Conservation (phyloP, 2,329 filamentous ascomycete species). For the Endoconidiophora polonica region DNA sequence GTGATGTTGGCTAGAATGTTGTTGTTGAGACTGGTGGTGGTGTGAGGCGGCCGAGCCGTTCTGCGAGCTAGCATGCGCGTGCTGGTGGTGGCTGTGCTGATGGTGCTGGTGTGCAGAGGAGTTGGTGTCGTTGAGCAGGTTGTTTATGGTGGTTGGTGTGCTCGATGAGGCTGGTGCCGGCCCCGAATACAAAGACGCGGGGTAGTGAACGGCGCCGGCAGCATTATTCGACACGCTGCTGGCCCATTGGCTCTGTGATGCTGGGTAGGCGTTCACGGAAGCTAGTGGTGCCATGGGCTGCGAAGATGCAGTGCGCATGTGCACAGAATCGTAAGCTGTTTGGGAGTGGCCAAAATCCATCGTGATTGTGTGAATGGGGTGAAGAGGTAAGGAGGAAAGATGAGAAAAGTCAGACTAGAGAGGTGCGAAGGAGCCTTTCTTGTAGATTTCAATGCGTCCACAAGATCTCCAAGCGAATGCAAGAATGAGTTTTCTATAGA, state of each 20-base stretch:
- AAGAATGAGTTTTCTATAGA: too few species aligned
- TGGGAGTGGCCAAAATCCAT: slow-evolving; percentile 7
- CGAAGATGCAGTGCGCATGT: slow-evolving; percentile 6
- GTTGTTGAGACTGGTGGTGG: background rate
- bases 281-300: slow-evolving; percentile 2
- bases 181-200: slow-evolving; percentile 4
- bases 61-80: background rate
- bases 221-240: background rate
- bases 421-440: too few species aligned
- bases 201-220: background rate
- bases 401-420: background rate
- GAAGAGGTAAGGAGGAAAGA: background rate
- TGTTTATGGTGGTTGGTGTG: slow-evolving; percentile 5
- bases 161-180: slow-evolving; percentile 4
- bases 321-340: slow-evolving; percentile 1
- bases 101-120: slow-evolving; percentile 1
- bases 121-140: slow-evolving; percentile 9
- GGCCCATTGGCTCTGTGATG: slow-evolving; percentile 2
- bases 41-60: background rate
- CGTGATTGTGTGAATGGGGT: background rate
- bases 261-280: slow-evolving; percentile 1
- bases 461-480: too few species aligned
- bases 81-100: background rate
- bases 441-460: too few species aligned
- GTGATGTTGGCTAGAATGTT: background rate